These are phyloP conservation scores for Ceratocystis lukuohia DNA, from an alignment of 2,329 filamentous ascomycete species.

Conservation along the genomic window DNA sequence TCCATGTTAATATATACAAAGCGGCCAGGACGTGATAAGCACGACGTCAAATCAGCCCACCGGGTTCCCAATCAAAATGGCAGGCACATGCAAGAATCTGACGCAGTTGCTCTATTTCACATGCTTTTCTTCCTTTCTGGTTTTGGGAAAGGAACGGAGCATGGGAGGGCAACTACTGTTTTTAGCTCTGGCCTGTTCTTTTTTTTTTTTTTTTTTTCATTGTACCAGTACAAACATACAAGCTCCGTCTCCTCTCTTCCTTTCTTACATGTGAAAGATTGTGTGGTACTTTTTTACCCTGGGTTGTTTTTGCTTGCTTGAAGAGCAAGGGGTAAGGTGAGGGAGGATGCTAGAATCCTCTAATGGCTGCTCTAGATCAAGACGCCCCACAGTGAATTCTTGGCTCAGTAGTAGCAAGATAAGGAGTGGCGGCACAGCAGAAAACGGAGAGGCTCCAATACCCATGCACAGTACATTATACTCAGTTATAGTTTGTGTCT, in stretches of 20 bases:
- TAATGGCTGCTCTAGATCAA: not conserved
- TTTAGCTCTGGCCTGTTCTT: not conserved
- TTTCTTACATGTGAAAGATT: not conserved
- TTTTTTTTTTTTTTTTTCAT: not conserved
- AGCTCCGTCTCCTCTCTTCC: not conserved
- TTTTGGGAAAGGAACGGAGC: not conserved
- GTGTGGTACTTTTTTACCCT: not conserved
- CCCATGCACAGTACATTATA: not conserved
- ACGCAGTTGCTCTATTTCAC: slow-evolving; percentile 3
- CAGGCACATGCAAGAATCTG: slow-evolving; percentile 11
- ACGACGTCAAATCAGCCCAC: not conserved
- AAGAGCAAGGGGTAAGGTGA: not conserved
- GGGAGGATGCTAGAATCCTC: not conserved
- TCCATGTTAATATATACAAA: not conserved
- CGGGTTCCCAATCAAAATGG: not conserved
- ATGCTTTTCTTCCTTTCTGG: slow-evolving; percentile 1
- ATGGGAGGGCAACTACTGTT: not conserved
- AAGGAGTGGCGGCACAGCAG: not conserved
- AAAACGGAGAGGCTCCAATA: too few relatives aligned
- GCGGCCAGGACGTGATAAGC: not conserved
- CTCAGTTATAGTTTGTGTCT: not conserved
- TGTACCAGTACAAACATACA: not conserved
- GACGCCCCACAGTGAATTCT: not conserved
- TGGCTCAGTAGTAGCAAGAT: not conserved
- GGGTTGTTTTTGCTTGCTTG: not conserved